A percentile compares a stretch with the other conserved stretches of the same genome.
These are phyloP conservation scores for Hippophae gyantsensis DNA, from an alignment of 306 rosid genomes.

Conservation along the genomic window DNA sequence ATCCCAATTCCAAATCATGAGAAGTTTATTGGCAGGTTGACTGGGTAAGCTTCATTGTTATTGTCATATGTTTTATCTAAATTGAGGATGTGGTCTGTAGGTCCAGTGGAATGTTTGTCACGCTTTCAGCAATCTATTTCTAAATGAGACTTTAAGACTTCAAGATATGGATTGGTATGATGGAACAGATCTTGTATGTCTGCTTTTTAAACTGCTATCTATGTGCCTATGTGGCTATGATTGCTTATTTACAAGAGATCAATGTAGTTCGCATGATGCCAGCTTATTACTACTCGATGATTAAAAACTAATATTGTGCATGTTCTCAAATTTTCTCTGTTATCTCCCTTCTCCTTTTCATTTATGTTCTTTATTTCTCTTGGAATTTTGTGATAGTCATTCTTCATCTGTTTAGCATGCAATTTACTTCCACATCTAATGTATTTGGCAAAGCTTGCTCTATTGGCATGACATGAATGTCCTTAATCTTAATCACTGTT, in stretches of 20 bases:
- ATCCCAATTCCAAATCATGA: constrained; percentile 8
- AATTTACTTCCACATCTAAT: neutral
- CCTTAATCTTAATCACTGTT: neutral
- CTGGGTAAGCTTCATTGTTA: neutral
- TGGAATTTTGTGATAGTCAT: neutral
- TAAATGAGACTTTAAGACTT: constrained; percentile 72
- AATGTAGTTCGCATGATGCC: neutral
- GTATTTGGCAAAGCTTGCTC: too few species aligned
- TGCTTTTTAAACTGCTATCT: constrained; percentile 1
- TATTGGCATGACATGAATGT: too few species aligned
- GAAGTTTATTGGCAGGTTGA: constrained; percentile 3
- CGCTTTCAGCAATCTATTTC: constrained; percentile 86
- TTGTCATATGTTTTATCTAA: constrained; percentile 1
- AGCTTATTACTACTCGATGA: neutral
- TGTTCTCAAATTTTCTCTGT: neutral
- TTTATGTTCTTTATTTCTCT: too few species aligned
- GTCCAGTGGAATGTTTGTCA: constrained; percentile 99
- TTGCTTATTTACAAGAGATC: neutral
- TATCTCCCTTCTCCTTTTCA: neutral
- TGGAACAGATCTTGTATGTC: constrained; percentile 3
- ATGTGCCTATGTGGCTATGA: constrained; percentile 3
- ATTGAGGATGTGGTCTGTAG: constrained; percentile 22
- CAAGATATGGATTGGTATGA: constrained; percentile 78
- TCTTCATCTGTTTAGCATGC: neutral
- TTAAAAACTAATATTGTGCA: neutral